Conservation (phyloP, 2,329 filamentous ascomycete genomes). For the Scedosporium apiospermum region DNA sequence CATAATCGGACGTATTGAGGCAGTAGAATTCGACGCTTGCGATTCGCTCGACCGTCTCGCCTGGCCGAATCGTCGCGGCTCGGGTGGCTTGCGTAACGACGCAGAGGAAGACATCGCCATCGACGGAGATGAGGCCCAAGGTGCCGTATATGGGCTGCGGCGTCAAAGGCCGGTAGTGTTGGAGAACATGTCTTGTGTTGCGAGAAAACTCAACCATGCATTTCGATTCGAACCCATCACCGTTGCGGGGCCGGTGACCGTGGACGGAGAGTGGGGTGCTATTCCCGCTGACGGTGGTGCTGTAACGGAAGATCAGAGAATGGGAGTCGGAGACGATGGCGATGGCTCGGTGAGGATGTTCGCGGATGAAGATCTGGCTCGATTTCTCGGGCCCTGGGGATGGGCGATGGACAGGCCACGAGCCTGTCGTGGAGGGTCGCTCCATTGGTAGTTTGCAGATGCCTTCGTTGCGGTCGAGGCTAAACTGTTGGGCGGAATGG, state of each 20-base stretch:
- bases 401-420: slow-evolving; percentile 8
- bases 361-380: slow-evolving; percentile 74
- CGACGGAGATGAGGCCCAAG: slow-evolving; percentile 75
- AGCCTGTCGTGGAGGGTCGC: slow-evolving; percentile 8
- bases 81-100: slow-evolving; percentile 72
- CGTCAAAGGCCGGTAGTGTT: slow-evolving; percentile 67
- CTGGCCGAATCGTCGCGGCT: slow-evolving; percentile 74
- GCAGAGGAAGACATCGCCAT: slow-evolving; percentile 80
- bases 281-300: slow-evolving; percentile 55
- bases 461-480: not conserved
- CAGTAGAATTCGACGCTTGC: slow-evolving; percentile 86
- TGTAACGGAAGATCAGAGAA: slow-evolving; percentile 77
- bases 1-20: slow-evolving; percentile 77
- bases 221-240: slow-evolving; percentile 39
- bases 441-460: slow-evolving; percentile 7
- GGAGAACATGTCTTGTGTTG: slow-evolving; percentile 54
- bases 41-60: slow-evolving; percentile 84
- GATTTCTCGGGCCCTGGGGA: slow-evolving; percentile 46
- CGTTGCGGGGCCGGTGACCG: slow-evolving; percentile 28
- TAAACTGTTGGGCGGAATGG: not conserved
- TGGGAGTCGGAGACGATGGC: slow-evolving; percentile 73
- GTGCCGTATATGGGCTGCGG: slow-evolving; percentile 73
- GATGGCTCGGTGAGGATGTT: slow-evolving; percentile 79
- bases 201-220: slow-evolving; percentile 86
- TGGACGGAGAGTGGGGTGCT: slow-evolving; percentile 46